Conservation (phyloP, 225 moss, liverwort and hornwort species). For the Neckera pumila region DNA sequence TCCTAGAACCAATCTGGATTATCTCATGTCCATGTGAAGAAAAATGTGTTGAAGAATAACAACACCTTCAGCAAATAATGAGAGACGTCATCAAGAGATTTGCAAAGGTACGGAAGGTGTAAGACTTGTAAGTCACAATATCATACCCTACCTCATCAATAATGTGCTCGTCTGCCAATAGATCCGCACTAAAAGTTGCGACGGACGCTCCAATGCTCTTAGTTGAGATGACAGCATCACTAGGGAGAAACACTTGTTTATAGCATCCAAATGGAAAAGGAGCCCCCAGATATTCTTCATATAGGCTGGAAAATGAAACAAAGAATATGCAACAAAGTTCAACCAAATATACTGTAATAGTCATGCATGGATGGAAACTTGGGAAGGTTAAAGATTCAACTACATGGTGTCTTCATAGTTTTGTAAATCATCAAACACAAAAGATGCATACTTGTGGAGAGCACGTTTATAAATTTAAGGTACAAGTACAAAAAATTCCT, state of each 20-base stretch:
- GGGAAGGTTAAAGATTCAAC: neutral
- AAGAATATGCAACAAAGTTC: neutral
- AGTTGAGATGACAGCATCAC: slow-evolving; percentile 57
- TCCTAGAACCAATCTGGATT: neutral
- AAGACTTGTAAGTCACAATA: neutral
- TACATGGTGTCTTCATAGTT: neutral
- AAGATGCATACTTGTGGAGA: neutral
- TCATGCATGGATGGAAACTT: neutral
- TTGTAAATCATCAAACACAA: neutral
- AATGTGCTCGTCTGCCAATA: slow-evolving; percentile 84
- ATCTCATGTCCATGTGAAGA: neutral
- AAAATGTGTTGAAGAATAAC: neutral
- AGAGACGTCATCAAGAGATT: neutral
- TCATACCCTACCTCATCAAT: slow-evolving; percentile 82
- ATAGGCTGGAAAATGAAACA: slow-evolving; percentile 45
- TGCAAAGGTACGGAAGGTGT: neutral
- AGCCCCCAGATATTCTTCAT: slow-evolving; percentile 93
- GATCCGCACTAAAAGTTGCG: slow-evolving; percentile 64
- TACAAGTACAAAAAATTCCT: neutral
- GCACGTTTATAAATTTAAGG: neutral
- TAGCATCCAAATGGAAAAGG: slow-evolving; percentile 90
- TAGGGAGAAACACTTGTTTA: slow-evolving; percentile 92
- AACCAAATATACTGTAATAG: neutral
- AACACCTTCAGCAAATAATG: neutral
- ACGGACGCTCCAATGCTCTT: slow-evolving; percentile 68